phyloP scores from a whole-genome alignment of 345 rosid genomes.

The Syzygium grande region DNA sequence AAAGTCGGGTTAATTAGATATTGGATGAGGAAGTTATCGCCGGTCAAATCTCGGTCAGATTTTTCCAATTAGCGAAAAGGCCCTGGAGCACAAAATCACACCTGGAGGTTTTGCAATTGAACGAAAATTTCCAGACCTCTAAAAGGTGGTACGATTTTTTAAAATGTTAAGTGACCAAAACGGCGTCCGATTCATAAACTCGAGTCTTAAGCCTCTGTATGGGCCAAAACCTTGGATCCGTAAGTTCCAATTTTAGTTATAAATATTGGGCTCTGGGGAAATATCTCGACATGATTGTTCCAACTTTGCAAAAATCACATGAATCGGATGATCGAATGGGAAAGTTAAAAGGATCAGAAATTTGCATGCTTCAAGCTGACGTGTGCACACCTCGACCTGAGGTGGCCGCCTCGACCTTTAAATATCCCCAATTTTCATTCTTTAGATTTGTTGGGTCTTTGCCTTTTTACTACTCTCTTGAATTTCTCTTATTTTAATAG shows the following conservation, averaged over 20 bases:
- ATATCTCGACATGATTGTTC: not conserved
- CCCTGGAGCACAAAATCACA: not conserved
- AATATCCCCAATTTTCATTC: too few species aligned
- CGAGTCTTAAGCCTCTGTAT: not conserved
- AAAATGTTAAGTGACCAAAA: not conserved
- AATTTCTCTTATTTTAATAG: too few species aligned
- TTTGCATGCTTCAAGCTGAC: not conserved
- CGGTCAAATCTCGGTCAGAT: not conserved
- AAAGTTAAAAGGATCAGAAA: not conserved
- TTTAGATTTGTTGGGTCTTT: too few species aligned
- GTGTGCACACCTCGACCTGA: not conserved
- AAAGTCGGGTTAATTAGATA: not conserved
- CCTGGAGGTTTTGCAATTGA: not conserved
- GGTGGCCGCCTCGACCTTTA: too few species aligned
- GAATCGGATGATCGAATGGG: not conserved
- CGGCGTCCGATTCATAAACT: not conserved
- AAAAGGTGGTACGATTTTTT: not conserved
- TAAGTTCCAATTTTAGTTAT: not conserved
- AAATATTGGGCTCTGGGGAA: not conserved
- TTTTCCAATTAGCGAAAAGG: not conserved
- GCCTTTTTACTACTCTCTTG: too few species aligned
- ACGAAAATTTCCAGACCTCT: not conserved
- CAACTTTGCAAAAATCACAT: not conserved
- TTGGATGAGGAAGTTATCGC: not conserved
- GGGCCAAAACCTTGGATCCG: not conserved